These are phyloP conservation scores for Hansenula lynferdii DNA, from an alignment of 1,139 yeast species.

Conservation along the genomic window DNA sequence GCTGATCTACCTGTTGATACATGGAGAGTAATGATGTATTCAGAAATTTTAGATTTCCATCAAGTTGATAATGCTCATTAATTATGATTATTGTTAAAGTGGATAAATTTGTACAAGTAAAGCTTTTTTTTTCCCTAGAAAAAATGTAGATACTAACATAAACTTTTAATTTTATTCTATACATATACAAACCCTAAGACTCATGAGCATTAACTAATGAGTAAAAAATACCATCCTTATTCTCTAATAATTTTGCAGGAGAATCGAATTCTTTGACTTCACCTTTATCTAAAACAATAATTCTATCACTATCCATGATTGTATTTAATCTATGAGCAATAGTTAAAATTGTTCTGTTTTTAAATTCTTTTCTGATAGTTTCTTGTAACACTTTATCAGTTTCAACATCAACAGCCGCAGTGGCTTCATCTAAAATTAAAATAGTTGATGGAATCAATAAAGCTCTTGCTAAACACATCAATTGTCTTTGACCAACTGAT, in stretches of 20 bases:
- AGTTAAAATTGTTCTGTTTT: slow-evolving; percentile 85
- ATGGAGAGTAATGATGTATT: slow-evolving; percentile 99
- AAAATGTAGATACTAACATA: no score
- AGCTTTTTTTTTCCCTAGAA: no score
- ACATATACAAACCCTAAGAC: no score
- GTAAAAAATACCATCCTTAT: slow-evolving; percentile 69
- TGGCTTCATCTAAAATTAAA: slow-evolving; percentile 89
- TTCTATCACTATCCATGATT: slow-evolving; percentile 85
- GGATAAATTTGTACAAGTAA: no score
- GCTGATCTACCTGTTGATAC: slow-evolving; percentile 97
- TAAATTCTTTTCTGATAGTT: slow-evolving; percentile 81
- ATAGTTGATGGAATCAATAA: slow-evolving; percentile 73
- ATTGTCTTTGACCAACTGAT: slow-evolving; percentile 89
- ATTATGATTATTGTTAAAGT: slow-evolving; percentile 4
- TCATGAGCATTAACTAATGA: slow-evolving; percentile 37
- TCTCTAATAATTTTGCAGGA: slow-evolving; percentile 63
- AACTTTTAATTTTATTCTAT: no score
- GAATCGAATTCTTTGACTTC: slow-evolving; percentile 82
- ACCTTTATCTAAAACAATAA: slow-evolving; percentile 84
- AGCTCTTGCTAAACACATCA: slow-evolving; percentile 89
- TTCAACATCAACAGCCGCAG: slow-evolving; percentile 96
- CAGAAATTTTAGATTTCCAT: slow-evolving; percentile 94
- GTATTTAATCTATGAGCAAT: slow-evolving; percentile 95
- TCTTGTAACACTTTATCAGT: slow-evolving; percentile 86
- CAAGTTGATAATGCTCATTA: slow-evolving; percentile 25